phyloP scores from a whole-genome alignment of 2,329 filamentous ascomycete species.

The Chaetomium sp. region DNA sequence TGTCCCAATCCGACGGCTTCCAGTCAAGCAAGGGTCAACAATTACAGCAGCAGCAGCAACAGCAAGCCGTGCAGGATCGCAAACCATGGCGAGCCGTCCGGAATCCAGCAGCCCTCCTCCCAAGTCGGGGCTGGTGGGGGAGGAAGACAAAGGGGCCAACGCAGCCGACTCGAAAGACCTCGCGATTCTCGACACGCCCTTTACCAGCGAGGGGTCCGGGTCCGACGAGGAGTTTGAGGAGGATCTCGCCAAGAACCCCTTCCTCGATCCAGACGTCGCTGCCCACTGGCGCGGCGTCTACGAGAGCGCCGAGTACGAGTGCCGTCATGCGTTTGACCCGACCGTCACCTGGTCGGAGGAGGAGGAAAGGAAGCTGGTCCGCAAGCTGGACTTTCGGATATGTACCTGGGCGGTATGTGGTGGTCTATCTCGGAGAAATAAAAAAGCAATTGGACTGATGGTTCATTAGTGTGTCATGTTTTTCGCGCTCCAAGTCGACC shows the following conservation, averaged over 20 bases:
- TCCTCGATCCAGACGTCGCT: constrained; percentile 14
- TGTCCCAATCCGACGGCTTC: too few relatives aligned
- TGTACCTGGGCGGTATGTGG: constrained; percentile 35
- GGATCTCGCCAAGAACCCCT: constrained; percentile 12
- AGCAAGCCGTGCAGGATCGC: not conserved
- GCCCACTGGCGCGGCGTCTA: constrained; percentile 18
- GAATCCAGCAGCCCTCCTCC: not conserved
- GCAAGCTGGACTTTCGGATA: constrained; percentile 39
- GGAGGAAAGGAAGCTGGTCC: constrained; percentile 33
- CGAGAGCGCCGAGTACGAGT: constrained; percentile 15
- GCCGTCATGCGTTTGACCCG: constrained; percentile 12
- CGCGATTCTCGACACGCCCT: not conserved
- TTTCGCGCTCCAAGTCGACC: constrained; percentile 55
- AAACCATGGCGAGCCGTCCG: not conserved
- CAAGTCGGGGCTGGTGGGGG: not conserved
- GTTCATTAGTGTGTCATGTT: constrained; percentile 47
- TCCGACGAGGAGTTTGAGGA: constrained; percentile 11
- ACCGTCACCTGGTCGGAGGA: constrained; percentile 18
- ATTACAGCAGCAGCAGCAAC: too few relatives aligned
- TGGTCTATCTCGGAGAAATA: not conserved
- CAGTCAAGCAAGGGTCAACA: too few relatives aligned
- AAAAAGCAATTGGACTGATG: too few relatives aligned
- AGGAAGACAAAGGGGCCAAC: constrained; percentile 6
- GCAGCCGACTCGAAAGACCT: constrained; percentile 7
- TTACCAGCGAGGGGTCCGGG: constrained; percentile 10